Evolutionary conservation across 1,284 basidiomycete species (phyloP).

Genomic region (Ganoderma leucocontextum): DNA sequence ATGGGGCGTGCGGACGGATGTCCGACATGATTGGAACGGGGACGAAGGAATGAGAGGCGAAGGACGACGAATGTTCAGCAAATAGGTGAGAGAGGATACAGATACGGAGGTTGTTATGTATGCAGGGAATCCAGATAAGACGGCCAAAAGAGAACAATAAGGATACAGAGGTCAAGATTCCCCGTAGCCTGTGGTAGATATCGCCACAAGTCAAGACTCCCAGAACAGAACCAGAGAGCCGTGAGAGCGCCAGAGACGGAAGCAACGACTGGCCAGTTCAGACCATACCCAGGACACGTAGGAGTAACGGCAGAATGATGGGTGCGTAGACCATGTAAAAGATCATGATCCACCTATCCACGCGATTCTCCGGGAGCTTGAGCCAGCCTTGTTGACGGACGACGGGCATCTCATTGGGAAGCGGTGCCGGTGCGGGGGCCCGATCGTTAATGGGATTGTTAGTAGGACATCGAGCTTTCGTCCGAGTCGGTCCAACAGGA

Average conservation of each 20-base stretch:
- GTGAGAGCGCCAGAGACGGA: neutral
- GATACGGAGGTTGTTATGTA: neutral
- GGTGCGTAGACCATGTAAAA: slow-evolving; percentile 8
- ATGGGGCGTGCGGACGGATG: neutral
- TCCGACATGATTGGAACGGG: neutral
- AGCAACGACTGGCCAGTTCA: neutral
- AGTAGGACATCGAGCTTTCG: neutral
- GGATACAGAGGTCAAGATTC: neutral
- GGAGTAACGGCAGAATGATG: neutral
- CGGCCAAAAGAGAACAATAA: neutral
- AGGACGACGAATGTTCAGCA: neutral
- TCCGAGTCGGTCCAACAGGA: neutral
- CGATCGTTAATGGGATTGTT: neutral
- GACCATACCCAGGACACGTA: slow-evolving; percentile 4
- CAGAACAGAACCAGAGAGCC: neutral
- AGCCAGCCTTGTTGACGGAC: neutral
- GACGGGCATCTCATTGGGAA: neutral
- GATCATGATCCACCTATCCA: neutral
- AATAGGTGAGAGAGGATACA: neutral
- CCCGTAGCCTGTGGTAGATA: neutral
- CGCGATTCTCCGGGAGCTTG: slow-evolving; percentile 3
- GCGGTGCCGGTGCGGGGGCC: neutral
- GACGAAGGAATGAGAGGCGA: neutral
- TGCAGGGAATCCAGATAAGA: neutral
- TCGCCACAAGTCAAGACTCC: neutral